Base-by-base conservation (phyloP, 2,329 filamentous ascomycete species). In the Diaporthe citriasiana region DNA sequence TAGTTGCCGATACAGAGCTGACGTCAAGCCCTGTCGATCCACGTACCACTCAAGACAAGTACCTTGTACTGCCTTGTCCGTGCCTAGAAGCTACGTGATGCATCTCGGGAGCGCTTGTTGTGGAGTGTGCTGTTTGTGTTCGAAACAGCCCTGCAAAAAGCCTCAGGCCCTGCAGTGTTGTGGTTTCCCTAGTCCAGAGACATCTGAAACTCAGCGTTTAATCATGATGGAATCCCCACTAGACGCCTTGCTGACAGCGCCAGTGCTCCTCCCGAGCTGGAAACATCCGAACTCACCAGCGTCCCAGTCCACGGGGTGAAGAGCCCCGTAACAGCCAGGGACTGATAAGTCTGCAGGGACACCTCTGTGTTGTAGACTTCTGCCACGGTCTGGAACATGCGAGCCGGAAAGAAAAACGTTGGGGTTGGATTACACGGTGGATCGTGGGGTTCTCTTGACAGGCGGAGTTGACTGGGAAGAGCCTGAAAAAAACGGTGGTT, bases 1-100 rank as follows among this genome's bases (percentile, higher is more conserved):
- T 33, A 51, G 27, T 35, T 68, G 63, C 33, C 45, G 63, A 68
- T 3, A 68, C 63, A 68, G 25, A 22, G 47, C 45, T 68, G 63
- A 68, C 63, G 63, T 68, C 63, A 68, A 30, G 45, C n/a, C 63
- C 17, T 25, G 63, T 53, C 63, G 63, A 68, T 68, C 63, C 63
- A 53, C 60, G 45, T 38, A 27, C 45, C 60, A 66, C 60, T 19
- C 30, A 47, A 7, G 27, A 4, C 27, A 50, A 25, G 30, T 35
- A 38, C 40, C 10, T 12, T 66, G 45, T 38, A 50, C 45, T 38
- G 27, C 10, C 27, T 9, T 45, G 40, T 22, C 12, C 17, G 17
- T 30, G 30, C 40, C 27, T 8, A 50, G 30, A 2, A 66, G 30
- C 3, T 51, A n/a, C 38, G 60, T 25, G 13, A 9, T 51, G 13